A percentile compares a stretch with the other conserved stretches of the same genome.
These are phyloP conservation scores for Dryadomyces sulphureus DNA, from an alignment of 2,329 filamentous ascomycete species.

Conservation along the genomic window DNA sequence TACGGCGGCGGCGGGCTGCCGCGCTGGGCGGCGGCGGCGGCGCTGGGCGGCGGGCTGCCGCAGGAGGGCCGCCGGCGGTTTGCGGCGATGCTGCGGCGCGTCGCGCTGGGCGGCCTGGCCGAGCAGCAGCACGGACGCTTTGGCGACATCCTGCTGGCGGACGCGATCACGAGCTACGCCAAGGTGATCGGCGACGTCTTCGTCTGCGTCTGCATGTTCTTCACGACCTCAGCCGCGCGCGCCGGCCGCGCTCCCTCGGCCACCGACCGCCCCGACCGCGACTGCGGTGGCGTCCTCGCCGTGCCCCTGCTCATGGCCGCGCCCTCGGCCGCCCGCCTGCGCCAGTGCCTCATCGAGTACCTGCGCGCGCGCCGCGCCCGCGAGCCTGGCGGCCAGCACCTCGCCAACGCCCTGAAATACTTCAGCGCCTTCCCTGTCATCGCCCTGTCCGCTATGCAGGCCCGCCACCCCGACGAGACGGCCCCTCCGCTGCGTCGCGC, in stretches of 20 bases:
- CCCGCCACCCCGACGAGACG: constrained; percentile 32
- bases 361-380: constrained; percentile 49
- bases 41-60: constrained; percentile 25
- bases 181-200: constrained; percentile 86
- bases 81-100: constrained; percentile 58
- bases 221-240: constrained; percentile 28
- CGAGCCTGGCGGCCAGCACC: constrained; percentile 60
- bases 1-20: not conserved
- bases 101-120: constrained; percentile 74
- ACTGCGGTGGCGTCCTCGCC: constrained; percentile 62
- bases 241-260: constrained; percentile 44
- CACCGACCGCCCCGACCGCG: constrained; percentile 66
- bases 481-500: constrained; percentile 31
- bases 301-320: constrained; percentile 75
- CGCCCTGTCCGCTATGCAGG: constrained; percentile 59
- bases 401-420: constrained; percentile 93
- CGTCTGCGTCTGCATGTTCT: constrained; percentile 81
- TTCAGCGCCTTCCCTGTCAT: constrained; percentile 89
- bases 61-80: constrained; percentile 61
- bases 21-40: not conserved
- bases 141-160: constrained; percentile 82
- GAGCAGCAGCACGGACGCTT: constrained; percentile 83
- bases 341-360: constrained; percentile 88
- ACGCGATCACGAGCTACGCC: constrained; percentile 88
- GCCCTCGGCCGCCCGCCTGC: constrained; percentile 72